Evolutionary conservation across 306 rosid species (phyloP), one percentile per base, ranked within the genome.

Genomic region (Trichosanthes cucumerina): DNA sequence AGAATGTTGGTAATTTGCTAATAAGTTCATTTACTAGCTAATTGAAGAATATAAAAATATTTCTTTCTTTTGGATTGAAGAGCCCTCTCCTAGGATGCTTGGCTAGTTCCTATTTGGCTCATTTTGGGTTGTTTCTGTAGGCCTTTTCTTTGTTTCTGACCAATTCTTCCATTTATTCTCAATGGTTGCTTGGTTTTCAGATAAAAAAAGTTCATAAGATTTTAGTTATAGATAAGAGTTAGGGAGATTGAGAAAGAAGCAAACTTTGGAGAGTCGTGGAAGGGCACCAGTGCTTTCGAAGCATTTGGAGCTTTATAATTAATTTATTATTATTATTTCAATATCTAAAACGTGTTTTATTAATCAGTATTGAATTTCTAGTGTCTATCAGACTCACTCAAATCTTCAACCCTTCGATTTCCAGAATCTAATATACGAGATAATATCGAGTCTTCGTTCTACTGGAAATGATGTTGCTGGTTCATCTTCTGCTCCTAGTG

Each of bases 401-500:
- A 28, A 28, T 47, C 78, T 26, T 28, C 44, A 50, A 68, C 71
- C 62, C 36, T 77, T 81, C 76, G 80, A 53, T 76, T 84, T 59
- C 58, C 80, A 95, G 99, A 84, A 86, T 79, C 80, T 95, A 63
- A 80, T 92, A 75, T 88, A 80, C 54, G 93, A 90, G 86, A 86
- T 95, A 82, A 83, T 95, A 57, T 81, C 93, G 14, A 86, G 88
- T 65, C 86, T 92, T 77, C 96, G 28, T 76, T 75, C 97, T 82
- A 81, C 80, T 14, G 88, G 88, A 78, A 54, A 80, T 77, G 86
- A 86, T 65, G 86, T 90, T 81, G 93, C 97, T 38, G 88, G 96
- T 88, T 92, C 99, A 57, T 95, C 98, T 77, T 90, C 95, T 64
- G 90, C 88, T 82, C 88, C 87, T 86, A 87, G 75, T 76, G 74